Percentiles rank a stretch among this genome's conserved stretches.
Conservation (phyloP, 768 basidiomycete genomes). For the Podaxis sp. region DNA sequence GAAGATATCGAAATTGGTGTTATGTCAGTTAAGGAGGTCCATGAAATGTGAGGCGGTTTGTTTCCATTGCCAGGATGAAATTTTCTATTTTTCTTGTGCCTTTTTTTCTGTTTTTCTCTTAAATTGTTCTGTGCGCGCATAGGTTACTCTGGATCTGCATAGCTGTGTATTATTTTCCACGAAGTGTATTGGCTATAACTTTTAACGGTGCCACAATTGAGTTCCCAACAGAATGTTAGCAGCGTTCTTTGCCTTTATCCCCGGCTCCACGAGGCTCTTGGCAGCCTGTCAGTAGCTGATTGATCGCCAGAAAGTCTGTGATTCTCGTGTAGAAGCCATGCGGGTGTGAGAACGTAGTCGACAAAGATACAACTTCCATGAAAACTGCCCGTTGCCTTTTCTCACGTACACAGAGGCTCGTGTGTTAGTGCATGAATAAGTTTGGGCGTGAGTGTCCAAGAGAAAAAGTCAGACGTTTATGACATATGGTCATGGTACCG, state of each 20-base stretch:
- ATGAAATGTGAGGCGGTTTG: not conserved
- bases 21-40: not conserved
- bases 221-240: not conserved
- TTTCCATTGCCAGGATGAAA: too few species aligned
- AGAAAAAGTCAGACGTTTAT: too few species aligned
- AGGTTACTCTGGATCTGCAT: not conserved
- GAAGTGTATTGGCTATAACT: too few species aligned
- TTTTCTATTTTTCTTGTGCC: too few species aligned
- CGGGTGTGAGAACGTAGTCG: not conserved
- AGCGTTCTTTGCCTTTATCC: not conserved
- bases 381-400: not conserved
- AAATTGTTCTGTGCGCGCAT: too few species aligned
- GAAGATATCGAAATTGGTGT: constrained; percentile 11
- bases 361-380: not conserved
- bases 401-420: not conserved
- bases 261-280: not conserved
- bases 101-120: too few species aligned
- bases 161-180: not conserved
- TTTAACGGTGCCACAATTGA: too few species aligned
- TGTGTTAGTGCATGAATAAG: too few species aligned
- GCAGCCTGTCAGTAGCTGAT: not conserved
- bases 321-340: not conserved
- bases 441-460: too few species aligned
- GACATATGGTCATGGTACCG: too few species aligned
- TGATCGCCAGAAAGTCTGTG: not conserved